phyloP scores from a whole-genome alignment of 2,329 filamentous ascomycete species.

The Diaporthe sp. region DNA sequence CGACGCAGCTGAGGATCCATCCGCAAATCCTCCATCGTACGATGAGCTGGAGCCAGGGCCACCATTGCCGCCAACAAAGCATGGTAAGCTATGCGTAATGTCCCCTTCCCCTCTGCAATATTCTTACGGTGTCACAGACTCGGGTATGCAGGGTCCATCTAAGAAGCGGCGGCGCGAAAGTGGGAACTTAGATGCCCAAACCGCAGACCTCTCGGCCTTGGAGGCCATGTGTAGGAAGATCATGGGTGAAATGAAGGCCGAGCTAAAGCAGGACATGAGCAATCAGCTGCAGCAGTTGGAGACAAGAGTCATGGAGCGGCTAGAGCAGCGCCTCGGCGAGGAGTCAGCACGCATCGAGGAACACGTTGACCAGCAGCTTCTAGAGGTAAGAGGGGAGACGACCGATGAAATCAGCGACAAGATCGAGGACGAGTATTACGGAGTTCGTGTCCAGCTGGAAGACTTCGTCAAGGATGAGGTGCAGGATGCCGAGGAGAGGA shows the following conservation, averaged over 20 bases:
- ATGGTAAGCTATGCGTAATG: background rate
- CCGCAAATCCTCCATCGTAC: slow-evolving; percentile 12
- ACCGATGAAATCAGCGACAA: slow-evolving; percentile 17
- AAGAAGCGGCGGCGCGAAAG: slow-evolving; percentile 33
- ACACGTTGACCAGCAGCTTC: slow-evolving; percentile 11
- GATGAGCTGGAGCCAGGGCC: slow-evolving; percentile 34
- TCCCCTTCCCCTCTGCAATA: background rate
- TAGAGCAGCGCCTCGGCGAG: slow-evolving; percentile 12
- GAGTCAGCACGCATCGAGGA: slow-evolving; percentile 18
- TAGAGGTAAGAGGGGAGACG: slow-evolving; percentile 16
- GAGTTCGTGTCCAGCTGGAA: slow-evolving; percentile 17
- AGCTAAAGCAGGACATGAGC: slow-evolving; percentile 27
- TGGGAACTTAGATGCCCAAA: background rate
- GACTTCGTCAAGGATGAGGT: slow-evolving; percentile 26
- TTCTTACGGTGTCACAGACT: background rate
- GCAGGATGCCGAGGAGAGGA: slow-evolving; percentile 28
- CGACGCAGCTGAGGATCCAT: background rate
- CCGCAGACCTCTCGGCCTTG: background rate
- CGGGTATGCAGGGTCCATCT: background rate
- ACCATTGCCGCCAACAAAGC: slow-evolving; percentile 4
- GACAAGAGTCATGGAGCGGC: background rate
- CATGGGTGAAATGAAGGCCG: slow-evolving; percentile 31
- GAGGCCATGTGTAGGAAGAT: slow-evolving; percentile 32
- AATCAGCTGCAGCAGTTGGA: slow-evolving; percentile 23
- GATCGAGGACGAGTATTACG: slow-evolving; percentile 20